Evolutionary conservation across 2,329 filamentous ascomycete genomes (phyloP).

Genomic region (Cladosporium oxysporum): DNA sequence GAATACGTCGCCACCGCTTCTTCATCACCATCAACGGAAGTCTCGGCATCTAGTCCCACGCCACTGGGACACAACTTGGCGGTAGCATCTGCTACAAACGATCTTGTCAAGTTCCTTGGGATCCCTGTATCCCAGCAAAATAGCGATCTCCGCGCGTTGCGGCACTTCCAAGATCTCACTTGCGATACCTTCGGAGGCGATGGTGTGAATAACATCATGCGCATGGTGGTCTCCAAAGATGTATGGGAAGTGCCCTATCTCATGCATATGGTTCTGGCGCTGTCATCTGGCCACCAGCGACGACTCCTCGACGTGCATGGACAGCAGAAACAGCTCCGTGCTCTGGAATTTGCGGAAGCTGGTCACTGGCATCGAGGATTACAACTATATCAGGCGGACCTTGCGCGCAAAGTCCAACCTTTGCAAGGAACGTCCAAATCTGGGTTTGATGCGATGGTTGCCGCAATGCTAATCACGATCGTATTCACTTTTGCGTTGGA

Average conservation of each 20-base stretch:
- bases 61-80: conserved; percentile 20
- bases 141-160: conserved; percentile 21
- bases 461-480: conserved; percentile 26
- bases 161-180: conserved; percentile 27
- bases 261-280: conserved; percentile 29
- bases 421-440: neutral
- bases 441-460: conserved; percentile 24
- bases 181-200: conserved; percentile 23
- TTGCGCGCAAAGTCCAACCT: conserved; percentile 14
- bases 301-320: neutral
- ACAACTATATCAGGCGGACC: conserved; percentile 22
- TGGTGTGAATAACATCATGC: conserved; percentile 22
- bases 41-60: neutral
- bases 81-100: conserved; percentile 16
- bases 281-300: conserved; percentile 23
- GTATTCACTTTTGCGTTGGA: conserved; percentile 26
- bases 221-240: conserved; percentile 20
- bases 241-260: conserved; percentile 27
- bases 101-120: conserved; percentile 20
- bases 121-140: neutral
- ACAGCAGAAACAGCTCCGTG: neutral
- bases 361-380: conserved; percentile 27
- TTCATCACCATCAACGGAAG: neutral
- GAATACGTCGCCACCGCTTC: conserved; percentile 7
- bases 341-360: conserved; percentile 19